phyloP scores from a whole-genome alignment of 345 rosid species.

The Lepidium aucheri region DNA sequence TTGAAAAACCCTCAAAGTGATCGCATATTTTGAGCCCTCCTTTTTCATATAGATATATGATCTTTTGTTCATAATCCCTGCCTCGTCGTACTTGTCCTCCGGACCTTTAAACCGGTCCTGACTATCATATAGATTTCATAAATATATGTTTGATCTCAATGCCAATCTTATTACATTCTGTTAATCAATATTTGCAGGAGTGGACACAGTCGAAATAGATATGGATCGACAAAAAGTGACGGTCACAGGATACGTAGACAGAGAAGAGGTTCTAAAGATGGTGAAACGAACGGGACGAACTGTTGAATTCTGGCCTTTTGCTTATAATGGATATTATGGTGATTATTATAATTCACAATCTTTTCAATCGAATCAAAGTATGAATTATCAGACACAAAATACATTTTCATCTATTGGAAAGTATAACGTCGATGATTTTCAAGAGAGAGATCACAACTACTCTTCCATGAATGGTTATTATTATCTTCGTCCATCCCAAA shows the following conservation, averaged over 20 bases:
- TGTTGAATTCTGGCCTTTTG: constrained; percentile 79
- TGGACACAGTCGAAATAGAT: constrained; percentile 63
- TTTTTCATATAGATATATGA: no score
- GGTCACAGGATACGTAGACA: constrained; percentile 62
- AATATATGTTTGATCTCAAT: not conserved
- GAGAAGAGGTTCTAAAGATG: constrained; percentile 50
- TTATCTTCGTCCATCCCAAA: constrained; percentile 3
- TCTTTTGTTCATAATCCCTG: no score
- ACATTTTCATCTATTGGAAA: constrained; percentile 46
- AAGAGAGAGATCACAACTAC: not conserved
- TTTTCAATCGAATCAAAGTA: constrained; percentile 29
- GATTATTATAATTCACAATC: constrained; percentile 43
- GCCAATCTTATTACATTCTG: not conserved
- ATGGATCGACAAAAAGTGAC: constrained; percentile 76
- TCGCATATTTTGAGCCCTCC: no score
- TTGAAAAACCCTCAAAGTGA: no score
- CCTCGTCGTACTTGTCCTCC: no score
- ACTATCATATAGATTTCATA: not conserved
- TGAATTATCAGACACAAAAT: not conserved
- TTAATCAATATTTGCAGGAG: constrained; percentile 36
- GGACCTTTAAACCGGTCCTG: no score
- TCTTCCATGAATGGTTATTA: not conserved
- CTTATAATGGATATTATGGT: constrained; percentile 60
- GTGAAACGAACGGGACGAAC: constrained; percentile 76
- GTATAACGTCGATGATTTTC: not conserved